Base-by-base conservation (phyloP, 2,329 filamentous ascomycete genomes). In the Verticillium dahliae region DNA sequence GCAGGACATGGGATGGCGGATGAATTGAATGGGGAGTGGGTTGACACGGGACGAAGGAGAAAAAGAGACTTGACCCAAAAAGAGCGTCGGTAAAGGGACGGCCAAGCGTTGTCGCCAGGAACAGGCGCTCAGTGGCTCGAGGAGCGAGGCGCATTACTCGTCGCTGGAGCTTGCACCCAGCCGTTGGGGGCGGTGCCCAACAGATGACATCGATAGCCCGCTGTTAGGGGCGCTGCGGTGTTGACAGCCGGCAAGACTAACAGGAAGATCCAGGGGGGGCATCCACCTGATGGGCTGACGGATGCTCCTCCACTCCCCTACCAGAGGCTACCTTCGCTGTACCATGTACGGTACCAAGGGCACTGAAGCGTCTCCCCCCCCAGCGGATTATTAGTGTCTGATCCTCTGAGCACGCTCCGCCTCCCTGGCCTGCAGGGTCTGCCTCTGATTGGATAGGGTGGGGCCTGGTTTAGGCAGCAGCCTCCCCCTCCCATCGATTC, bases 401-500 rank as follows among this genome's bases (percentile, higher is more conserved):
- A 52, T 52, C 45, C 45, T 52, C 45, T 52, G 45, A 52, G 22
- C 62, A 57, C 57, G 54, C 56, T 68, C 67, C 69, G 71, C 68
- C 72, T 69, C 71, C 69, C 62, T 65, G 65, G 62, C 62, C 56
- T 55, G 60, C 58, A 58, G 52, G 57, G 59, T 45, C 67, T 69
- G 69, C 45, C 10, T 65, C 58, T 58, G 54, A 64, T 72, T 67
- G 65, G 60, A 59, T 59, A 18, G 54, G 18, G 45, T 52, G 45
- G 45, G 7, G 45, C 7, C 38, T 31, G 56, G 57, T 70, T 68
- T 64, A 74, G 72, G 72, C 72, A 74, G 71, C 72, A 74, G 72
- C 67, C 67, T 66, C 33, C 56, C 65, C 61, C 66, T 31, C 45
- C 45, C 45, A 52, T 52, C 45, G 11, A 52, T 52, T 52, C 62